phyloP scores from a whole-genome alignment of 164 flowering plant species.

The Platanus orientalis region DNA sequence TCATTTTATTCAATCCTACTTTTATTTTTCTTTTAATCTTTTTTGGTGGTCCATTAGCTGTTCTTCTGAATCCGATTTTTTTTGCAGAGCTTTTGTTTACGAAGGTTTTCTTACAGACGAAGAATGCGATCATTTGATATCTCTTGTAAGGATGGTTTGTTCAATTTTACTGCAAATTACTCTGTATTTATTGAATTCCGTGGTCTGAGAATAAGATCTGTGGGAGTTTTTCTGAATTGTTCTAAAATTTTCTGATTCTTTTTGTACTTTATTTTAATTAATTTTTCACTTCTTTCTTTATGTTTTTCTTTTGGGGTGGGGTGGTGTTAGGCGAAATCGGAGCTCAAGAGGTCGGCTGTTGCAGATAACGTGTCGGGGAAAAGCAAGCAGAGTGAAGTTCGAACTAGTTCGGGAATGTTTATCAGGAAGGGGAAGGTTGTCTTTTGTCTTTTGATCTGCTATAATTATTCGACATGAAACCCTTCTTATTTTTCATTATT shows the following conservation, averaged over 20 bases:
- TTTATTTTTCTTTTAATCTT: neutral
- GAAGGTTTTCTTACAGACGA: conserved; percentile 77
- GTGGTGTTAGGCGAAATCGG: conserved; percentile 61
- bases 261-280: no score
- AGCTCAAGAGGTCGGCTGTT: conserved; percentile 88
- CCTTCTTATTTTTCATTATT: neutral
- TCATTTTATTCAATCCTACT: conserved; percentile 15
- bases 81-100: conserved; percentile 86
- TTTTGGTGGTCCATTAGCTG: no score
- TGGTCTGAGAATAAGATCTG: no score
- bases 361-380: conserved; percentile 78
- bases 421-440: conserved; percentile 73
- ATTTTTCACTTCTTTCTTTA: neutral
- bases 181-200: no score
- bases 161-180: neutral
- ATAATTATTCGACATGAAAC: neutral
- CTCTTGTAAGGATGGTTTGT: conserved; percentile 51
- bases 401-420: conserved; percentile 97
- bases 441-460: conserved; percentile 8
- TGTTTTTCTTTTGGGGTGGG: conserved; percentile 3
- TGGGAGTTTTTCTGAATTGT: no score
- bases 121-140: conserved; percentile 91
- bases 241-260: no score
- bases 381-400: conserved; percentile 77
- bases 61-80: neutral